These are phyloP conservation scores for Rhodotorula toruloides DNA, from an alignment of 768 basidiomycete genomes.

Conservation along the genomic window DNA sequence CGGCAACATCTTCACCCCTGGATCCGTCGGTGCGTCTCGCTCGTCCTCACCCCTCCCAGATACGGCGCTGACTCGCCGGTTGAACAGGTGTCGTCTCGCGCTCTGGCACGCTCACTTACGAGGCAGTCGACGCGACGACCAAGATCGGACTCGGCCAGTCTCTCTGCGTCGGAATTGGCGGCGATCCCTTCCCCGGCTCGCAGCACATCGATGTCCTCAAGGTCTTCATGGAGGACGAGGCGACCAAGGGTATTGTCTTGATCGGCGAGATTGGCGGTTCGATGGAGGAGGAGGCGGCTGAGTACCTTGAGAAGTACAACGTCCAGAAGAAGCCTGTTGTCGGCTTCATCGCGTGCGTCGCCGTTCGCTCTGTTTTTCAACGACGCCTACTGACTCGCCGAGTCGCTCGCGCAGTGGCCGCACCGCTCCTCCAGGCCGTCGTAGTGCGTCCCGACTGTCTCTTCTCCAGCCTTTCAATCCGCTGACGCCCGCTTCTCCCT, in stretches of 20 bases:
- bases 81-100: constrained; percentile 92
- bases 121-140: constrained; percentile 86
- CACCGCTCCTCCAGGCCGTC: constrained; percentile 92
- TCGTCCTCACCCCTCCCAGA: background rate
- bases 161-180: constrained; percentile 93
- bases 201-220: constrained; percentile 94
- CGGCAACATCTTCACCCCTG: constrained; percentile 93
- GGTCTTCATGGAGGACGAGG: constrained; percentile 88
- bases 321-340: constrained; percentile 94
- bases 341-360: constrained; percentile 72
- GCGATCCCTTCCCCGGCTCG: constrained; percentile 93
- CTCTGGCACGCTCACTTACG: constrained; percentile 93
- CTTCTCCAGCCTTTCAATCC: constrained; percentile 48
- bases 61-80: no score
- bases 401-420: constrained; percentile 54
- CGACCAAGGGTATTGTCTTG: constrained; percentile 91
- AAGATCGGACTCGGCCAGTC: constrained; percentile 93
- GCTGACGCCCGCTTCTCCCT: background rate
- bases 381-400: background rate
- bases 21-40: constrained; percentile 71
- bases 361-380: background rate
- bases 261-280: constrained; percentile 99
- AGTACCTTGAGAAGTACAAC: constrained; percentile 88
- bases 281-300: constrained; percentile 97
- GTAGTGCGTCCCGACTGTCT: constrained; percentile 56